These are phyloP conservation scores for Blastocystis sp. DNA, from an alignment of 352 stramenopile species.

Conservation along the genomic window DNA sequence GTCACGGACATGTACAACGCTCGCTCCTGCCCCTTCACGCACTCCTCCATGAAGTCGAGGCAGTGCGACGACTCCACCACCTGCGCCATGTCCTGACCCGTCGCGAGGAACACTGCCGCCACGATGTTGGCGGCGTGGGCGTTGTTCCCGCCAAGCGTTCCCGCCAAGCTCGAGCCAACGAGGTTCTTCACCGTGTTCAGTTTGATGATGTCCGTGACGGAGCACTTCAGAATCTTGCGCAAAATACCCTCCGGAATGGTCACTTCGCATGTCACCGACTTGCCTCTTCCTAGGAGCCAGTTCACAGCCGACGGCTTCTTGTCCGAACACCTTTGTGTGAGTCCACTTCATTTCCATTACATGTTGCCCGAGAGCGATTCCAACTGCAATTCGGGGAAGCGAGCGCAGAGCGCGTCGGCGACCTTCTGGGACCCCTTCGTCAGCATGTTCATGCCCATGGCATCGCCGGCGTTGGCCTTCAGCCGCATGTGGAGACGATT, in stretches of 20 bases:
- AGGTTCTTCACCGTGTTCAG: constrained; percentile 88
- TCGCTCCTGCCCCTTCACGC: constrained; percentile 77
- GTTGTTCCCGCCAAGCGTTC: constrained; percentile 87
- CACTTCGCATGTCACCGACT: constrained; percentile 86
- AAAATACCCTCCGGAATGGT: constrained; percentile 83
- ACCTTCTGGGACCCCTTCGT: constrained; percentile 85
- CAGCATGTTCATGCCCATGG: constrained; percentile 93
- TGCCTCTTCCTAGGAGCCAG: constrained; percentile 88
- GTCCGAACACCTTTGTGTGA: constrained; percentile 81
- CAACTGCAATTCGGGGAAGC: constrained; percentile 82
- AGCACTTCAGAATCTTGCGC: constrained; percentile 83
- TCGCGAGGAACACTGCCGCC: constrained; percentile 87
- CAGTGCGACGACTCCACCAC: constrained; percentile 88
- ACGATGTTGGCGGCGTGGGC: constrained; percentile 89
- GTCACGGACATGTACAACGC: constrained; percentile 80
- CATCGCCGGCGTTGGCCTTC: constrained; percentile 86
- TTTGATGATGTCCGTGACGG: constrained; percentile 83
- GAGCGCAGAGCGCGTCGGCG: constrained; percentile 80
- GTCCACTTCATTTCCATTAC: constrained; percentile 14
- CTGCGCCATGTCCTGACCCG: constrained; percentile 88
- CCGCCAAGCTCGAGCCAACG: constrained; percentile 86
- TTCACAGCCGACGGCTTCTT: constrained; percentile 90
- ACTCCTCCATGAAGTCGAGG: constrained; percentile 87
- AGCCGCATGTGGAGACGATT: constrained; percentile 87
- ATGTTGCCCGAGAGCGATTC: constrained; percentile 87